Percentiles rank a stretch among this genome's conserved stretches.
Evolutionary conservation across 345 rosid species (phyloP).

Genomic region (Laguncularia racemosa): DNA sequence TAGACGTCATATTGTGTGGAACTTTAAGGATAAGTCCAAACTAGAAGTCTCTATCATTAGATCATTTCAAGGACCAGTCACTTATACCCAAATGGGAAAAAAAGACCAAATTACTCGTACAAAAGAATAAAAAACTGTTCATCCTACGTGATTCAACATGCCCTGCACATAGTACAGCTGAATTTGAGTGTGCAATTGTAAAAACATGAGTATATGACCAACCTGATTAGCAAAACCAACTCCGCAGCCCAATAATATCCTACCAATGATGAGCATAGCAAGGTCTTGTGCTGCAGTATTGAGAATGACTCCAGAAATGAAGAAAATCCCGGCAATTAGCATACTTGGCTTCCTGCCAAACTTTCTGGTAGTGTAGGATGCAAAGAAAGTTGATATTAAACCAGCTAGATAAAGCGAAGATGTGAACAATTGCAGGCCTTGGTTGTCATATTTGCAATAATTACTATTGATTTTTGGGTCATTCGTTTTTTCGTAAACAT

Average conservation of each 20-base stretch:
- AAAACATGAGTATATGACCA: background rate
- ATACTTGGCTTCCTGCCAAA: slow-evolving; percentile 71
- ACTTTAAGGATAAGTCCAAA: slow-evolving; percentile 14
- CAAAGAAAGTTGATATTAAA: slow-evolving; percentile 78
- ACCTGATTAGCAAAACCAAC: slow-evolving; percentile 96
- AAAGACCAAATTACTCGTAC: too few relatives aligned
- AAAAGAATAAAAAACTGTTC: too few relatives aligned
- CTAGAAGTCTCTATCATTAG: slow-evolving; percentile 11
- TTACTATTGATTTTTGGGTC: slow-evolving; percentile 30
- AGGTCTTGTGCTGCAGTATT: slow-evolving; percentile 74
- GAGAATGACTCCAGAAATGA: slow-evolving; percentile 61
- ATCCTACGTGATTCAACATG: too few relatives aligned
- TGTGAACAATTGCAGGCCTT: slow-evolving; percentile 82
- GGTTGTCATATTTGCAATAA: slow-evolving; percentile 92
- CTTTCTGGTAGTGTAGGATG: slow-evolving; percentile 85
- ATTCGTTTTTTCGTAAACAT: slow-evolving; percentile 34
- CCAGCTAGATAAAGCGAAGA: slow-evolving; percentile 94
- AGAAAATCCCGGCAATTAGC: slow-evolving; percentile 88
- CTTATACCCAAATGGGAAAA: too few relatives aligned
- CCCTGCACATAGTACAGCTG: too few relatives aligned
- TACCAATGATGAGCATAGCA: slow-evolving; percentile 83
- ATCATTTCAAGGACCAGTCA: background rate
- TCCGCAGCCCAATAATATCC: slow-evolving; percentile 89
- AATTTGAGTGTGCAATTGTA: too few relatives aligned
- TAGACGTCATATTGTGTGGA: slow-evolving; percentile 7